phyloP scores from a whole-genome alignment of 1,284 basidiomycete species.

The Rhodotorula sp. region DNA sequence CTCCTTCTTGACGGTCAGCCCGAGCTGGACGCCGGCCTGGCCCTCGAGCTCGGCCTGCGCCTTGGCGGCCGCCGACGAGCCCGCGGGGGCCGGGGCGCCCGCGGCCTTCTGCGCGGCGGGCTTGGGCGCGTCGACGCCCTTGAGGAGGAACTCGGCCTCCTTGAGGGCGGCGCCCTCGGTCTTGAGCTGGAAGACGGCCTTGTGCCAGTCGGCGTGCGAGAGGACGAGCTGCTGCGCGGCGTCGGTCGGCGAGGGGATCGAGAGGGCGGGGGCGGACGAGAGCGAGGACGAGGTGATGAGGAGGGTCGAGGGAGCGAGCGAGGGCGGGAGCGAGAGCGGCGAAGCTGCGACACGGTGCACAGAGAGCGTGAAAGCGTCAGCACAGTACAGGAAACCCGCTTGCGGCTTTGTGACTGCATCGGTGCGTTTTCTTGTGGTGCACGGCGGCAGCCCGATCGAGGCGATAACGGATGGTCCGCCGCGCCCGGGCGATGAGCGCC shows the following conservation, averaged over 20 bases:
- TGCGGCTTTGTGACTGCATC: too few relatives aligned
- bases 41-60: constrained; percentile 73
- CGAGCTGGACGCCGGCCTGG: constrained; percentile 84
- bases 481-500: too few relatives aligned
- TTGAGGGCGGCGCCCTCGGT: constrained; percentile 64
- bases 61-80: constrained; percentile 47
- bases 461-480: too few relatives aligned
- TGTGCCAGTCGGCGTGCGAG: constrained; percentile 69
- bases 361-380: background rate
- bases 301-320: constrained; percentile 49
- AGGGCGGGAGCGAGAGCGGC: constrained; percentile 41
- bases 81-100: constrained; percentile 53
- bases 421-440: too few relatives aligned
- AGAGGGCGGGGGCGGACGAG: constrained; percentile 59
- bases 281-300: constrained; percentile 78
- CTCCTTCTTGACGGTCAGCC: constrained; percentile 91
- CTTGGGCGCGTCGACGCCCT: constrained; percentile 52
- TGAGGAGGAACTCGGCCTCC: constrained; percentile 69
- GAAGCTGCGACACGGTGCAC: constrained; percentile 34
- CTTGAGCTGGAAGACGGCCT: constrained; percentile 71
- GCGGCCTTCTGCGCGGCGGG: constrained; percentile 9
- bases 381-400: too few relatives aligned
- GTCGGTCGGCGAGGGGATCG: constrained; percentile 73
- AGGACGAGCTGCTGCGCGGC: constrained; percentile 73
- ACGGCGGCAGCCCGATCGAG: too few relatives aligned